Evolutionary conservation across 306 rosid genomes (phyloP).

Genomic region (Malus fusca): DNA sequence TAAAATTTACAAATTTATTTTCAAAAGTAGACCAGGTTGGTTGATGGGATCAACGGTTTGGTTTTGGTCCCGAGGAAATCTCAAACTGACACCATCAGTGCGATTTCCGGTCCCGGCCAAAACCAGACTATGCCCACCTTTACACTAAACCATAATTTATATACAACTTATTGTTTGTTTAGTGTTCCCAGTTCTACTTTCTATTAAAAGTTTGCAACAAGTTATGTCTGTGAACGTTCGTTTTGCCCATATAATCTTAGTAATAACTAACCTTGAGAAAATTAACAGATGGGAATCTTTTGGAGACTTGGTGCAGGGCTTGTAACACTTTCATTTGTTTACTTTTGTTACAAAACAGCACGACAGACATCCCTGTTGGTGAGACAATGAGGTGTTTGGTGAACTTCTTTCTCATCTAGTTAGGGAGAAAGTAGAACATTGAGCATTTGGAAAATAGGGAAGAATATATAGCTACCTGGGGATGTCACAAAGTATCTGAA

Average conservation of each 20-base stretch:
- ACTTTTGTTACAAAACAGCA: constrained; percentile 64
- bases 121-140: too few species aligned
- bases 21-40: too few species aligned
- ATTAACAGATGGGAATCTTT: constrained; percentile 75
- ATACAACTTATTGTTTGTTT: not conserved
- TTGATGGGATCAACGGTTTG: too few species aligned
- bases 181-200: not conserved
- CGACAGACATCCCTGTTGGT: constrained; percentile 81
- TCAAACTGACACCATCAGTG: too few species aligned
- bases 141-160: not conserved
- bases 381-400: not conserved
- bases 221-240: not conserved
- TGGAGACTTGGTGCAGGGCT: constrained; percentile 70
- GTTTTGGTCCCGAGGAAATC: too few species aligned
- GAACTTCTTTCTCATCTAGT: not conserved
- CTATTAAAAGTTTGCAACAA: too few species aligned
- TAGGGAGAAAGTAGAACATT: not conserved
- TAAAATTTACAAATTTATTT: too few species aligned
- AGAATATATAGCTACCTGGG: constrained; percentile 43
- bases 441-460: too few species aligned
- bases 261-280: constrained; percentile 70
- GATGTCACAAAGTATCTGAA: constrained; percentile 79
- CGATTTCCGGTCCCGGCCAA: too few species aligned
- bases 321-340: constrained; percentile 49
- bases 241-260: not conserved